Evolutionary conservation across 2,329 filamentous ascomycete genomes (phyloP).

Genomic region (Cryphonectria radicalis): DNA sequence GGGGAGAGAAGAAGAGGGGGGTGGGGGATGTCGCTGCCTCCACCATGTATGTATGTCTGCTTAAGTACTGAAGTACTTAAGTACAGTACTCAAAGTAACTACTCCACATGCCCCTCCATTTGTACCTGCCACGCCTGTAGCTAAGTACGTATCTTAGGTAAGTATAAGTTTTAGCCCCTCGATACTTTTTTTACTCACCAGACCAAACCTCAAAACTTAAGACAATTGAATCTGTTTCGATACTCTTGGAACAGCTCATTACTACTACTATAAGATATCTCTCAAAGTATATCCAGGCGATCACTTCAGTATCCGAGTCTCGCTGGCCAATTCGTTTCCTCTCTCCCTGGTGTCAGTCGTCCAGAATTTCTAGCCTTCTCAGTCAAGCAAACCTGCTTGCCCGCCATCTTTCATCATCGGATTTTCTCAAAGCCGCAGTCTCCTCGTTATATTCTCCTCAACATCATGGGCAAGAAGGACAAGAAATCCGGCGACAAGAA

Average conservation of each 20-base stretch:
- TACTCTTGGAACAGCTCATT: neutral
- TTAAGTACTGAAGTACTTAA: too few relatives aligned
- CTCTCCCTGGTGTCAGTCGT: neutral
- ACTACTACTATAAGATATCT: neutral
- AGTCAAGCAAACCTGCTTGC: neutral
- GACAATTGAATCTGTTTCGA: neutral
- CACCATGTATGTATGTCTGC: too few relatives aligned
- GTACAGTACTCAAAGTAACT: too few relatives aligned
- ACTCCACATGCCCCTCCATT: neutral
- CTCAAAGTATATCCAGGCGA: neutral
- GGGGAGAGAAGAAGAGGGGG: neutral
- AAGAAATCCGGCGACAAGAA: slow-evolving; percentile 48
- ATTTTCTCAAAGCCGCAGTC: neutral
- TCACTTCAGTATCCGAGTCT: neutral
- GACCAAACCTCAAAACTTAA: neutral
- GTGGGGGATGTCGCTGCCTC: neutral
- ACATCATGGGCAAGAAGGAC: slow-evolving; percentile 51
- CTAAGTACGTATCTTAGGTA: too few relatives aligned
- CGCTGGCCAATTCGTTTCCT: neutral
- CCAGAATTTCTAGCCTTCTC: slow-evolving; percentile 10
- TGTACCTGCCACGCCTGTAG: neutral
- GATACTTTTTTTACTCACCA: neutral
- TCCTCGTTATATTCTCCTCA: too few relatives aligned
- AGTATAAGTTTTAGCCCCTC: neutral
- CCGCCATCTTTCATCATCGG: slow-evolving; percentile 15